Base-by-base conservation (phyloP, 192 early-diverging fungal species). In the Physocladia obscura region DNA sequence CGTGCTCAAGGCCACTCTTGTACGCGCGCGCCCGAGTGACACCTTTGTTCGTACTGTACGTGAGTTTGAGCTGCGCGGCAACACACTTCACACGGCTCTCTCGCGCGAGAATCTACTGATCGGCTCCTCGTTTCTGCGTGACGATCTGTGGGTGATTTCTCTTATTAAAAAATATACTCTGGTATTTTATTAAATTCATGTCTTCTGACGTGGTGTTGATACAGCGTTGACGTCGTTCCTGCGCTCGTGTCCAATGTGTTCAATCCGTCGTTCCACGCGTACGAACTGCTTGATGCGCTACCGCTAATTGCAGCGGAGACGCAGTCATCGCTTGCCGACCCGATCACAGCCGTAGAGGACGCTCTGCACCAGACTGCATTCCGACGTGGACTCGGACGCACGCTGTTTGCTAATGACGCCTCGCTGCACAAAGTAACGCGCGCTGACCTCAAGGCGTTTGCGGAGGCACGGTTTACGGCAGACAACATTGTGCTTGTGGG, bases 351-450 rank as follows among this genome's bases (percentile, higher is more conserved):
- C 21, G 88, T 89, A 27, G 62, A 93, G 32, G 93, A 96, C 63
- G 84, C 86, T 32, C 82, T 93, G 65, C 95, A 99, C 81, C 85
- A 85, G 71, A 88, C 88, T 35, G 97, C 95, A 34, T 99, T 96
- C 89, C 91, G 94, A 74, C 76, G 75, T 69, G 97, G 97, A 15
- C 89, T 99, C 70, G 97, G 97, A 55, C 95, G 96, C 92, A 88
- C 93, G 48, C 82, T 99, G 44, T 96, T 89, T 79, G 93, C 92
- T 34, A 76, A 83, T 59, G 70, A 85, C n/a, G 83, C 81, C 29
- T 69, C 80, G 61, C 74, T 88, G 62, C 81, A 89, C 19, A 75
- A 86, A 52, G 63, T 81, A 22, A 89, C 80, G 44, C 83, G 85
- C 47, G 84, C 88, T 44, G 80, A 88, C 34, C 81, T 98, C 71